Evolutionary conservation across 169 alveolate species (phyloP).

Genomic region (Plasmodium adleri): DNA sequence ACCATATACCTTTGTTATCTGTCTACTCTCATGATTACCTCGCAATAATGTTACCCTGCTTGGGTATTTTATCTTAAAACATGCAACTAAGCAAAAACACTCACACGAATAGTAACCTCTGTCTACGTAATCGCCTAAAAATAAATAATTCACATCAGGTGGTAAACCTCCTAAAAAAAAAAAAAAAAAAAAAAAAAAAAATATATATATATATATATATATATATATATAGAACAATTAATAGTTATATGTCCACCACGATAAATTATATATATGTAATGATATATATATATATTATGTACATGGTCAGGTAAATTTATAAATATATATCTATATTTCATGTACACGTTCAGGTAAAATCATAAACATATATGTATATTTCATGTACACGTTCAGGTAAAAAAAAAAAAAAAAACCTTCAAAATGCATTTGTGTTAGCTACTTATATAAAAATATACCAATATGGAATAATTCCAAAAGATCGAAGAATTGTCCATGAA

Average conservation of each 20-base stretch:
- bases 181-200: slow-evolving; percentile 17
- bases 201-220: neutral
- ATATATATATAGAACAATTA: neutral
- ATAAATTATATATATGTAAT: neutral
- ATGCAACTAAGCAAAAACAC: slow-evolving; percentile 92
- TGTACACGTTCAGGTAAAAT: neutral
- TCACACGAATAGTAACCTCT: slow-evolving; percentile 97
- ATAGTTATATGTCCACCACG: neutral
- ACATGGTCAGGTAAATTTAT: too few species aligned
- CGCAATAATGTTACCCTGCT: slow-evolving; percentile 92
- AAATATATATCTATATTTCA: too few species aligned
- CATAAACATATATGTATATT: neutral
- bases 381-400: too few species aligned
- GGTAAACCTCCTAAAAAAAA: slow-evolving; percentile 85
- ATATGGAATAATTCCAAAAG: slow-evolving; percentile 95
- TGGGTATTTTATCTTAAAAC: slow-evolving; percentile 94
- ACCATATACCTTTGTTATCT: slow-evolving; percentile 97
- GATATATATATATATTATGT: neutral
- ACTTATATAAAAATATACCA: slow-evolving; percentile 85
- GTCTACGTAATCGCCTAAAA: slow-evolving; percentile 99
- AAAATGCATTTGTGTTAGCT: slow-evolving; percentile 17
- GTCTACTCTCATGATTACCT: slow-evolving; percentile 98
- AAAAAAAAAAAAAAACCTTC: neutral
- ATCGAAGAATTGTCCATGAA: slow-evolving; percentile 98
- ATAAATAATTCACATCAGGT: slow-evolving; percentile 97